A percentile compares a stretch with the other conserved stretches of the same genome.
Conservation (phyloP, 2,329 filamentous ascomycete species). For the Tetracladium maxilliforme region DNA sequence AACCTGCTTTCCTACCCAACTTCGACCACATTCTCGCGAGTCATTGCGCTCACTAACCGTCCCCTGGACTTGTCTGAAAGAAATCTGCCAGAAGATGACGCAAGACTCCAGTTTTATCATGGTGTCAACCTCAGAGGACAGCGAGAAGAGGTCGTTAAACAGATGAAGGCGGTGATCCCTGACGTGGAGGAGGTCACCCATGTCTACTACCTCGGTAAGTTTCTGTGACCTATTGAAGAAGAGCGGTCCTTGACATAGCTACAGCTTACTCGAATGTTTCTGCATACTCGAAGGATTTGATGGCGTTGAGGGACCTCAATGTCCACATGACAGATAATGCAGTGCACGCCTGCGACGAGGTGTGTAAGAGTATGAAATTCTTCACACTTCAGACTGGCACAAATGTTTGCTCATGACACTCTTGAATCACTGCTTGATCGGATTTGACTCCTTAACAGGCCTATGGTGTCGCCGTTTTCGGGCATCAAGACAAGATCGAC, state of each 20-base stretch:
- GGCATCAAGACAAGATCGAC: slow-evolving; percentile 9
- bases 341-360: slow-evolving; percentile 19
- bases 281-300: slow-evolving; percentile 20
- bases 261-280: slow-evolving; percentile 5
- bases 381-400: slow-evolving; percentile 24
- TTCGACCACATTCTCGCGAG: slow-evolving; percentile 10
- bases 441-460: slow-evolving; percentile 8
- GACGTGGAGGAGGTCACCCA: slow-evolving; percentile 23
- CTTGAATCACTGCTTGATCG: slow-evolving; percentile 5
- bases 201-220: slow-evolving; percentile 23
- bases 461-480: slow-evolving; percentile 13
- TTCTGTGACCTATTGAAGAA: slow-evolving; percentile 4
- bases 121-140: slow-evolving; percentile 18
- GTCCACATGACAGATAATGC: slow-evolving; percentile 20
- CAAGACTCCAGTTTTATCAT: slow-evolving; percentile 14
- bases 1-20: slow-evolving; percentile 12
- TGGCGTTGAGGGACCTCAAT: slow-evolving; percentile 20
- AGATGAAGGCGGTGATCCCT: slow-evolving; percentile 17
- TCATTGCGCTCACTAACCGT: slow-evolving; percentile 13
- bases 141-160: slow-evolving; percentile 16
- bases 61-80: slow-evolving; percentile 6
- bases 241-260: not conserved
- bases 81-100: slow-evolving; percentile 5
- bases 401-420: slow-evolving; percentile 18
- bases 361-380: slow-evolving; percentile 20